A percentile compares a stretch with the other conserved stretches of the same genome.
phyloP scores from a whole-genome alignment of 169 alveolate species.

The Toxoplasma gondii region DNA sequence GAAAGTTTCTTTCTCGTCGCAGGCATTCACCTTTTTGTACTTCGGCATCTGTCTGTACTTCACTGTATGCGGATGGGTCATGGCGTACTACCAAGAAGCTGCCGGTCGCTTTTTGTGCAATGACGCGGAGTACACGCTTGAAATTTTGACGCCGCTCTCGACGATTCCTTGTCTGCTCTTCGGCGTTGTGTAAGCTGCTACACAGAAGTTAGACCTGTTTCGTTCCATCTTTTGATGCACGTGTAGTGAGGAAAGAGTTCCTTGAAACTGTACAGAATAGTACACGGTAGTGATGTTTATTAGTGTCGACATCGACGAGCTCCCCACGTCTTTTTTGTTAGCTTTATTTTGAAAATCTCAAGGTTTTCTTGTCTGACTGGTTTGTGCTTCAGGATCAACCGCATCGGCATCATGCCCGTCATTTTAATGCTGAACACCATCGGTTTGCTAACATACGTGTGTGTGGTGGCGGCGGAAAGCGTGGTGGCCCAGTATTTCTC shows the following conservation, averaged over 20 bases:
- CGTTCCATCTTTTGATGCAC: no score
- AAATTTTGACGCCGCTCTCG: constrained; percentile 41
- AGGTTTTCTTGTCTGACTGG: neutral
- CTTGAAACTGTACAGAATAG: no score
- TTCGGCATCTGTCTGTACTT: constrained; percentile 52
- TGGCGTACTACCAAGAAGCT: constrained; percentile 56
- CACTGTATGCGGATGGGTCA: constrained; percentile 42
- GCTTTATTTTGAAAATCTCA: neutral
- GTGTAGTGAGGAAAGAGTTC: no score
- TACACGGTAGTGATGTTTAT: no score
- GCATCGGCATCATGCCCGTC: constrained; percentile 56
- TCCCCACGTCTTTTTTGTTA: no score
- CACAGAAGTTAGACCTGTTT: constrained; percentile 4
- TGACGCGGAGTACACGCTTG: constrained; percentile 8
- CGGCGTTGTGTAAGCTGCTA: constrained; percentile 44
- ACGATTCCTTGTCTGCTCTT: constrained; percentile 43
- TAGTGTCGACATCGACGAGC: neutral
- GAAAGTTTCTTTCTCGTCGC: constrained; percentile 10
- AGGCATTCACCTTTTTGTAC: constrained; percentile 30
- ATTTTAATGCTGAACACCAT: constrained; percentile 63
- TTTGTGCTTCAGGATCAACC: constrained; percentile 31
- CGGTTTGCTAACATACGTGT: constrained; percentile 72
- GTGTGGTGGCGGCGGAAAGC: constrained; percentile 34
- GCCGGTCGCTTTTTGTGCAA: constrained; percentile 30
- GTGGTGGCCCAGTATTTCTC: constrained; percentile 34